Evolutionary conservation across 352 stramenopile species (phyloP).

Genomic region (Plasmopara viticola): DNA sequence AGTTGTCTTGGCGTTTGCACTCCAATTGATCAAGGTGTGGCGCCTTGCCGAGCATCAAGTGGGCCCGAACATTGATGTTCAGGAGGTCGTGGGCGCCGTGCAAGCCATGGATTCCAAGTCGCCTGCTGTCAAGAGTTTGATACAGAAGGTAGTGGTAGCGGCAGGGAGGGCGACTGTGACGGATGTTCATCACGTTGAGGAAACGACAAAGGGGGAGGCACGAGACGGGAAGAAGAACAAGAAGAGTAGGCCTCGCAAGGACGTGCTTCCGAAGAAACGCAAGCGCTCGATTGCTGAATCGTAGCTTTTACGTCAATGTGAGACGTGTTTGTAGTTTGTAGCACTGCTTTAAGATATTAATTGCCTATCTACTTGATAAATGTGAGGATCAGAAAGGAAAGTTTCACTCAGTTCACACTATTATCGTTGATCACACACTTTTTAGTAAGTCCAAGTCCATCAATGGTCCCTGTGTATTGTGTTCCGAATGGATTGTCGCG

Average conservation of each 20-base stretch:
- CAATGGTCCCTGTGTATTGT: too few species aligned
- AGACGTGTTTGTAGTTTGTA: not conserved
- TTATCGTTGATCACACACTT: too few species aligned
- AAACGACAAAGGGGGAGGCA: constrained; percentile 25
- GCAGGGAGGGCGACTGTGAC: constrained; percentile 28
- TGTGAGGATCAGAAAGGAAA: too few species aligned
- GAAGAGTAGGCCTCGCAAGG: constrained; percentile 34
- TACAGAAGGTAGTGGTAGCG: constrained; percentile 50
- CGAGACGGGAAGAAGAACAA: constrained; percentile 34
- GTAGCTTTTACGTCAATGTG: constrained; percentile 15
- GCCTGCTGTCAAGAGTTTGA: constrained; percentile 67
- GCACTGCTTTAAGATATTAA: too few species aligned
- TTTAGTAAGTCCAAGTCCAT: too few species aligned
- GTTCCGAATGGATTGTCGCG: too few species aligned
- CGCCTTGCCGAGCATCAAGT: constrained; percentile 18
- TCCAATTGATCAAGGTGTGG: constrained; percentile 69
- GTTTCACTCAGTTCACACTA: too few species aligned
- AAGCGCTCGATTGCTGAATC: constrained; percentile 34
- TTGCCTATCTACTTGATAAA: too few species aligned
- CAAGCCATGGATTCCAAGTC: constrained; percentile 48
- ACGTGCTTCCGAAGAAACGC: constrained; percentile 50
- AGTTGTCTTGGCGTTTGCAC: constrained; percentile 50
- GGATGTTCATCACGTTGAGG: constrained; percentile 8
- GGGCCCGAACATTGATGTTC: constrained; percentile 18
- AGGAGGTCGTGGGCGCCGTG: constrained; percentile 36